Evolutionary conservation across 2,329 filamentous ascomycete genomes (phyloP), one percentile per base, ranked within the genome.

Genomic region (Elsinoe necatrix): DNA sequence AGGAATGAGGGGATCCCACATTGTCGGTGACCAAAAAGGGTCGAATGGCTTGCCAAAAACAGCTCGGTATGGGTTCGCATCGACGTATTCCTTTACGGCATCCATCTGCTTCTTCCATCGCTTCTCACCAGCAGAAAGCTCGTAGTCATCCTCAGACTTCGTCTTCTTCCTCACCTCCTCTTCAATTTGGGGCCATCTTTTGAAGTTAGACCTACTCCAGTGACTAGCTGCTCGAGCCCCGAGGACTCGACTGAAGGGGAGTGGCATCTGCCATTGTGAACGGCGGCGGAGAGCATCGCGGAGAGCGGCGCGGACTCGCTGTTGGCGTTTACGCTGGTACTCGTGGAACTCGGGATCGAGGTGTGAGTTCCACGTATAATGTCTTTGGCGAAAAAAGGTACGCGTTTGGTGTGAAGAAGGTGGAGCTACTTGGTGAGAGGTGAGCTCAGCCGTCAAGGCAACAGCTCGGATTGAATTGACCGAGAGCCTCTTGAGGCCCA

Each of bases 31-130:
- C 68, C 67, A 69, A 61, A 69, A 69, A 2, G 64, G 65, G 58
- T 67, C 65, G 57, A 67, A 66, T 3, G 66, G 23, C 67, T 69
- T 70, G 1, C 73, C 74, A 56, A 75, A 75, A 29, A 75, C 61
- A 7, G 70, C 67, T 54, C 69, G 66, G 55, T 76, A 75, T 9
- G 74, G 73, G 55, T 75, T 70, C 16, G 69, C 63, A 37, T 71
- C 65, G 31, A 75, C 60, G 16, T 63, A 63, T 50, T 67, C 67
- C 54, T 66, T 62, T 61, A 69, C 64, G 6, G 59, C 58, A 48
- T 68, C 66, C 65, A 69, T 67, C 55, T 64, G 61, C 37, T 67
- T 62, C 55, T 66, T 66, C 68, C 68, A 69, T 42, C 62, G 59
- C 59, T 66, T 66, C 63, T 61, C 58, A 16, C 56, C 66, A 62